Conservation (phyloP, 2,329 filamentous ascomycete genomes). For the Penicillium freii region DNA sequence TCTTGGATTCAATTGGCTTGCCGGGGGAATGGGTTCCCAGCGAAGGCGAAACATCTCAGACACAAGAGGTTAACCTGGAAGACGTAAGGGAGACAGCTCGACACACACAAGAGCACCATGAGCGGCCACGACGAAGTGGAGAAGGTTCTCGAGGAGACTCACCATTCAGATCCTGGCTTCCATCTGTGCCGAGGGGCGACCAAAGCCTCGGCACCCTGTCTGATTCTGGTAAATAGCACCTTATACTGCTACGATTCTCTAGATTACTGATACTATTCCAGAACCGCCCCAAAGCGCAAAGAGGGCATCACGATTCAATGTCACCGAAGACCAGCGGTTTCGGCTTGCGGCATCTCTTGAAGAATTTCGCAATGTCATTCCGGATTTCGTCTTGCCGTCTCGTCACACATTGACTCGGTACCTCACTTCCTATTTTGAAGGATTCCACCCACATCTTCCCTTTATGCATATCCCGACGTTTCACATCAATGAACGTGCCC, state of each 20-base stretch:
- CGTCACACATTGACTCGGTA: conserved; percentile 67
- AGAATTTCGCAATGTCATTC: conserved; percentile 32
- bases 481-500: conserved; percentile 60
- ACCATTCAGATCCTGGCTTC: conserved; percentile 36
- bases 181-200: conserved; percentile 33
- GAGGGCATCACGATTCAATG: conserved; percentile 24
- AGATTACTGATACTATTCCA: conserved; percentile 7
- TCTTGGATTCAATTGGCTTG: conserved; percentile 36
- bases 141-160: conserved; percentile 32
- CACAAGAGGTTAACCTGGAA: conserved; percentile 24
- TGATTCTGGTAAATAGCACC: conserved; percentile 27
- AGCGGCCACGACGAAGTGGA: conserved; percentile 18
- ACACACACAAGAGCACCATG: conserved; percentile 22
- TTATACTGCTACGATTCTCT: not conserved
- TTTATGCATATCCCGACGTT: conserved; percentile 69
- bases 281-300: conserved; percentile 30
- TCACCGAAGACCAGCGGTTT: conserved; percentile 32
- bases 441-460: conserved; percentile 61
- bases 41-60: conserved; percentile 26
- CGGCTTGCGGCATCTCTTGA: conserved; percentile 33
- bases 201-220: conserved; percentile 34
- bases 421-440: conserved; percentile 67
- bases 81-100: conserved; percentile 23
- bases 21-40: conserved; percentile 35
- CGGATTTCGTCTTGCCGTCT: conserved; percentile 63